Evolutionary conservation across 768 basidiomycete species (phyloP).

Genomic region (Tricholoma furcatifolium): DNA sequence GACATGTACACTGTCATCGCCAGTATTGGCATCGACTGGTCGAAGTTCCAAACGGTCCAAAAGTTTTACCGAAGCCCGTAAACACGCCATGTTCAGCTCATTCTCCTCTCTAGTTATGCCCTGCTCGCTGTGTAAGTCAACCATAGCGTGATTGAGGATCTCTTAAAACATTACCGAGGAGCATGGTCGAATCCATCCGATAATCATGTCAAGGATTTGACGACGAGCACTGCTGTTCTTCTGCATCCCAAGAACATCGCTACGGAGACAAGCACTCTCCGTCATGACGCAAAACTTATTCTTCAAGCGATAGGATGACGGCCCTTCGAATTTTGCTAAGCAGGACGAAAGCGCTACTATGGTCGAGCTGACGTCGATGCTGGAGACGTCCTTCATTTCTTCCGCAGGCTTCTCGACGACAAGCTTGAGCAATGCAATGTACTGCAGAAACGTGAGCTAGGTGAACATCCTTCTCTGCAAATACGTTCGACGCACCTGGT

Average conservation of each 20-base stretch:
- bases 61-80: slow-evolving; percentile 73
- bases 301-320: slow-evolving; percentile 60
- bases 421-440: slow-evolving; percentile 72
- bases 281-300: slow-evolving; percentile 74
- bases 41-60: slow-evolving; percentile 73
- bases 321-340: slow-evolving; percentile 59
- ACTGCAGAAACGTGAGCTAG: slow-evolving; percentile 37
- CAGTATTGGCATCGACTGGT: slow-evolving; percentile 50
- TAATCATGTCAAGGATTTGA: slow-evolving; percentile 70
- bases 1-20: slow-evolving; percentile 66
- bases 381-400: slow-evolving; percentile 56
- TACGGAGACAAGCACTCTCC: slow-evolving; percentile 63
- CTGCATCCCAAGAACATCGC: slow-evolving; percentile 59
- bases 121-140: slow-evolving; percentile 19
- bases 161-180: slow-evolving; percentile 38
- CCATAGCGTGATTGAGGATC: not conserved
- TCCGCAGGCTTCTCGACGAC: slow-evolving; percentile 71
- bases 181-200: slow-evolving; percentile 70
- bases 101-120: slow-evolving; percentile 41
- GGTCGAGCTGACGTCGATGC: slow-evolving; percentile 61
- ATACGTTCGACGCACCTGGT: slow-evolving; percentile 53
- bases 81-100: slow-evolving; percentile 73
- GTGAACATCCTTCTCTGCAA: not conserved
- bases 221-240: slow-evolving; percentile 70
- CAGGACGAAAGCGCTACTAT: slow-evolving; percentile 61